Evolutionary conservation across 169 alveolate species (phyloP).

Genomic region (Cryptosporidium sp.): DNA sequence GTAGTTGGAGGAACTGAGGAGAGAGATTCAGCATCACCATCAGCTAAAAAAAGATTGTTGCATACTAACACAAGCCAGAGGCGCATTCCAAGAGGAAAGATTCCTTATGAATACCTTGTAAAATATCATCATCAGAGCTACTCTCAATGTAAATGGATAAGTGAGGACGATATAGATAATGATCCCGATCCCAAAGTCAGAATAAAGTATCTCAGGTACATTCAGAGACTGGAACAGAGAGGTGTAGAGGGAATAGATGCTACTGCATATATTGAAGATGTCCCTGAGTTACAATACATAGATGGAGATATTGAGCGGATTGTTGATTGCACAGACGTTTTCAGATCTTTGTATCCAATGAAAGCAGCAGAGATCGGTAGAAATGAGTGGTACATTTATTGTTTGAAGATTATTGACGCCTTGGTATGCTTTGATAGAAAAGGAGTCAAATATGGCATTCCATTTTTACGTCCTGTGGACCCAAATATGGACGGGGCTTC

Average conservation of each 20-base stretch:
- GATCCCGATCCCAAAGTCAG: slow-evolving; percentile 74
- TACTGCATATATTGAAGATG: slow-evolving; percentile 69
- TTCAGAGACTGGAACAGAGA: slow-evolving; percentile 57
- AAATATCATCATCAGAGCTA: slow-evolving; percentile 72
- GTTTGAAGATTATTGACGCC: slow-evolving; percentile 75
- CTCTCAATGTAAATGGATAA: slow-evolving; percentile 73
- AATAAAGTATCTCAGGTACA: slow-evolving; percentile 54
- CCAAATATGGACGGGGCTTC: slow-evolving; percentile 76
- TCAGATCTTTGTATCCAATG: slow-evolving; percentile 75
- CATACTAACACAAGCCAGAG: slow-evolving; percentile 37
- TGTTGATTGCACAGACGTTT: slow-evolving; percentile 75
- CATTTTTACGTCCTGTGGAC: slow-evolving; percentile 76
- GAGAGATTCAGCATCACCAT: neutral
- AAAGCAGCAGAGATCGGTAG: slow-evolving; percentile 77
- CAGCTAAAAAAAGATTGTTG: neutral
- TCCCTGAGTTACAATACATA: slow-evolving; percentile 68
- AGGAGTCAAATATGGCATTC: slow-evolving; percentile 75
- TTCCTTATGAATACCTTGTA: slow-evolving; percentile 66
- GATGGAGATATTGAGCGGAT: slow-evolving; percentile 76
- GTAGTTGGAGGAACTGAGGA: neutral
- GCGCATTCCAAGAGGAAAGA: slow-evolving; percentile 69
- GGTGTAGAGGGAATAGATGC: slow-evolving; percentile 69
- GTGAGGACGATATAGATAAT: slow-evolving; percentile 66
- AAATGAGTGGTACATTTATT: slow-evolving; percentile 76
- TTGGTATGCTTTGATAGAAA: slow-evolving; percentile 75